Evolutionary conservation across 2,329 filamentous ascomycete genomes (phyloP).

Genomic region (Emergomyces africanus): DNA sequence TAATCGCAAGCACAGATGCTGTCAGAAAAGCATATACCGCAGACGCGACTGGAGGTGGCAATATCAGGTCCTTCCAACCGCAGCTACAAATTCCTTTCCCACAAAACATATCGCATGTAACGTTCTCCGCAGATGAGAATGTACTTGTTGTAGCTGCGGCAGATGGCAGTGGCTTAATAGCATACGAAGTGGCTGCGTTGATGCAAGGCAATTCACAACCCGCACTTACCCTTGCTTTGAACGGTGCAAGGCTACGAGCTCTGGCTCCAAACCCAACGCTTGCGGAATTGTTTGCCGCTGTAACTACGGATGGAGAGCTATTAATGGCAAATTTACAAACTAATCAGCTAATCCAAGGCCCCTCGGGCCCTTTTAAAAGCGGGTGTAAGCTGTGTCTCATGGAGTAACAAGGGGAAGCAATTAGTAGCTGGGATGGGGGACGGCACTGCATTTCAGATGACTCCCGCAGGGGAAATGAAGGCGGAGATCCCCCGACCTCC

Average conservation of each 20-base stretch:
- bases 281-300: conserved; percentile 54
- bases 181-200: conserved; percentile 64
- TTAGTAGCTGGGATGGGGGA: conserved; percentile 73
- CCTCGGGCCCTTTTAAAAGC: conserved; percentile 56
- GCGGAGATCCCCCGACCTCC: conserved; percentile 68
- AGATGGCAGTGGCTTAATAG: conserved; percentile 63
- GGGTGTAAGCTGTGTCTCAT: conserved; percentile 71
- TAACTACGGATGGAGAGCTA: conserved; percentile 69
- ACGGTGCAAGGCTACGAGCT: conserved; percentile 58
- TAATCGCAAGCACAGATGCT: conserved; percentile 63
- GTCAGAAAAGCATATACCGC: conserved; percentile 62
- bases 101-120: conserved; percentile 70
- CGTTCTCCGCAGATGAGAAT: conserved; percentile 81
- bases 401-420: conserved; percentile 91
- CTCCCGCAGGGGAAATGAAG: conserved; percentile 63
- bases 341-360: conserved; percentile 43
- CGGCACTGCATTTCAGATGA: conserved; percentile 72
- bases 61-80: conserved; percentile 58
- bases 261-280: conserved; percentile 69
- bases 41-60: conserved; percentile 45
- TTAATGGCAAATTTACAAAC: conserved; percentile 70
- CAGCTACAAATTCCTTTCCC: conserved; percentile 61
- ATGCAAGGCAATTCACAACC: conserved; percentile 53
- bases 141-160: conserved; percentile 75
- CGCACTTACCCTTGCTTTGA: conserved; percentile 64